Evolutionary conservation across 2,329 filamentous ascomycete species (phyloP), one percentile per base, ranked within the genome.

Genomic region (Raffaelea ambrosiae): DNA sequence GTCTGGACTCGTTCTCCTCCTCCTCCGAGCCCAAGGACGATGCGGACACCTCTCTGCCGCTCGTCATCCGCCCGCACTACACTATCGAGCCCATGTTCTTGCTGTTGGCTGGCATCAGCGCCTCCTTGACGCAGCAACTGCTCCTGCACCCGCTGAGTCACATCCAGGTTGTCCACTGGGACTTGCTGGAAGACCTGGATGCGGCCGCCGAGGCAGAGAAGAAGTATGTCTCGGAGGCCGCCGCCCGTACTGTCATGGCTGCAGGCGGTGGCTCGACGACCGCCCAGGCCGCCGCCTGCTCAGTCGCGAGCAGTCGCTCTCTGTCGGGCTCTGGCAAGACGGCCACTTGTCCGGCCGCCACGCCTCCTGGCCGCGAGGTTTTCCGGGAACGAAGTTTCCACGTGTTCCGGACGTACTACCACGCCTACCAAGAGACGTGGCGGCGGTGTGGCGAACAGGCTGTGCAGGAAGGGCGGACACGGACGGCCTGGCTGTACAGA

Each of bases 71-170:
- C 5, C 86, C 86, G 3, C 84, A 90, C 59, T 90, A 88, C 60
- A 73, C 84, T 48, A 73, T 89, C 22, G 86, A 89, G 59, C 85
- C 86, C 4, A 70, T 76, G 40, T 89, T 89, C 57, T 66, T 90
- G 4, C 68, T 88, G 3, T 61, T 83, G 0, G 85, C 83, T 0
- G 86, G 86, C 20, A 72, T 84, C 45, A 71, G 77, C 49, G 86
- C 84, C 1, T 86, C 83, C 0, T 69, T 88, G 10, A 64, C 76
- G 0, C 84, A 87, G 58, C 84, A 88, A 55, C 55, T 79, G 1
- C 67, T 89, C 7, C 73, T 86, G n/a, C 82, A 88, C 56, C 86
- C 86, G 1, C 64, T 89, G 13, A 79, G 75, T 1, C 78, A 84
- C 52, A 72, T 90, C 23, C 85, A 89, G 59, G 74, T 82, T 44